Base-by-base conservation (phyloP, 768 basidiomycete species). In the Suillus cothurnatus region DNA sequence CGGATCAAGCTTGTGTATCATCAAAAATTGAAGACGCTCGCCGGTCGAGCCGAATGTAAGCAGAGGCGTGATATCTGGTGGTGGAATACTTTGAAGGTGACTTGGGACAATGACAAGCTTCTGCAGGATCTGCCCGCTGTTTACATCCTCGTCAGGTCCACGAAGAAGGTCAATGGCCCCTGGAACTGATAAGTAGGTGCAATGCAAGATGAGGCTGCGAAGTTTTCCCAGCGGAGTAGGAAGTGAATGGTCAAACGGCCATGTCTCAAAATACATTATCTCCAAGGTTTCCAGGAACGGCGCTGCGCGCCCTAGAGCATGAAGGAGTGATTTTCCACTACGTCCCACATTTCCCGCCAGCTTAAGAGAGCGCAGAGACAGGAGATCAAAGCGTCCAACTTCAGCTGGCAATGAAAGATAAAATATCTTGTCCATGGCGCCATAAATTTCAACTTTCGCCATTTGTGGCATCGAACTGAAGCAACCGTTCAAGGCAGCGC, bases 161-260 rank as follows among this genome's bases (percentile, higher is more conserved):
- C 23, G 57, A 12, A 58, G 36, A 26, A 58, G 23, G 57, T 26
- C 23, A 5, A 58, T 58, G 36, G 26, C 3, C 23, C 36, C 36
- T 38, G 36, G 56, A 14, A 58, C 23, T 15, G 57, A 58, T 17
- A 58, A 57, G 55, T 57, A 57, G 32, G 34, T 57, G 34, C 55
- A 36, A 36, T 57, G 55, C 55, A 57, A 58, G 57, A 58, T 58
- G 36, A 58, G 57, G 57, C 57, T 26, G 36, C 17, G 57, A 12
- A 58, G 36, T 19, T 58, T 58, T 39, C 15, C 23, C 9, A 58
- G 23, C 4, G 23, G 23, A 17, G 36, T 23, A 58, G 57, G 36
- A 26, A 38, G 23, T 34, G 14, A 15, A 17, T 38, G 23, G 36
- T 26, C 36, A 17, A 15, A 23, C 17, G 36, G 57, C 57, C 57